Evolutionary conservation across 257 asterid genomes (phyloP), one percentile per base, ranked within the genome.

Genomic region (Salvia hispanica): DNA sequence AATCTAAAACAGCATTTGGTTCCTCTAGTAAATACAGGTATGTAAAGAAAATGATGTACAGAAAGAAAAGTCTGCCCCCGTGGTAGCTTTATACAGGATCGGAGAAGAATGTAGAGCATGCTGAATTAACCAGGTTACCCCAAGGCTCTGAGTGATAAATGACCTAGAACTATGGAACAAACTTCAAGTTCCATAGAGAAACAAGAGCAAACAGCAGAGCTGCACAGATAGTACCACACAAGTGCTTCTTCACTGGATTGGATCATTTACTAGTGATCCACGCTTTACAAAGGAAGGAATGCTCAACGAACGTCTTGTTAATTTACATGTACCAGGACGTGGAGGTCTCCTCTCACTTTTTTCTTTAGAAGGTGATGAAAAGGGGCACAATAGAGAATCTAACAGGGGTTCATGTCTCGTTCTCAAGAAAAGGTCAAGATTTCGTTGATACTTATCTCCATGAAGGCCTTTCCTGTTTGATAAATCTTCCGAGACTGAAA

Each of bases 291-390:
- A 50, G 28, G 84, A 68, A 33, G 90, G 88, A 46, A 80, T 86
- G 76, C 91, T 86, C 54, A 69, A 77, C 28, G 94, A 82, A 8
- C 94, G 88, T 79, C 69, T 87, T 69, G 76, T 82, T 47, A 67
- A 47, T 62, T 75, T 81, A 16, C 67, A 15, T 15, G 21, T 72
- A 36, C 77, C 73, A 6, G 58, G 46, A 66, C 69, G 14, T 10
- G 76, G 40, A 15, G 45, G 12, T 71, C 63, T 73, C 70, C 62
- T 81, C 66, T 68, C 82, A 14, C 46, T 79, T 56, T 60, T 87
- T 51, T 57, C 83, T 66, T 70, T 73, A 40, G 72, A 62, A 37
- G 79, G 70, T 62, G 85, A 74, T 4, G 76, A 54, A 34, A 69
- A 67, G 6, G 72, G 75, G 72, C 75, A 71, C 57, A 39, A 40